Base-by-base conservation (phyloP, 495 filamentous ascomycete genomes). In the Tuber umbilicatum region DNA sequence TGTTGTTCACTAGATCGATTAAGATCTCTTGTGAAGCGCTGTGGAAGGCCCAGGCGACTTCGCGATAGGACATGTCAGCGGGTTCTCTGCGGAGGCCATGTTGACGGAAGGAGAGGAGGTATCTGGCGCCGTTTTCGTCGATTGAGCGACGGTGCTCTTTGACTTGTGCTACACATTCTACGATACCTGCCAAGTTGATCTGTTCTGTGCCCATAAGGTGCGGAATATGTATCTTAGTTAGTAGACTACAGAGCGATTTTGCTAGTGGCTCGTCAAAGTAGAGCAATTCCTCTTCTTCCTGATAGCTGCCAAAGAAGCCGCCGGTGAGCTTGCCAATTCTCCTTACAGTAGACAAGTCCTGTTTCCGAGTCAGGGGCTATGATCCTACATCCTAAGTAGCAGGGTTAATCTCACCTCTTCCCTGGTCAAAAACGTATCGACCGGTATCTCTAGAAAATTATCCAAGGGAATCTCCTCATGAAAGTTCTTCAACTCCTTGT, bases 1-100 rank as follows among this genome's bases (percentile, higher is more conserved):
- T 93, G 27, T 87, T 85, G 12, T 90, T 91, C n/a, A 97, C 91
- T 75, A 97, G 88, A 82, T 97, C 94, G 1, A 93, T 84, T 12
- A 99, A 85, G 64, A 98, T 95, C 82, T 98, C 96, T 83, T 99
- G 95, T 73, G 92, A 97, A 21, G 84, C 87, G 76, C 93, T 97
- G 83, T 97, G 93, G 78, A 91, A 94, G 35, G 94, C 96, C 94
- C 94, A 98, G 69, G 91, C 90, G 74, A 97, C 94, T 80, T 97
- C 94, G 83, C 96, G 87, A 93, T 94, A 99, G 6, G 92, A 91
- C 77, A 97, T 89, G 31, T 89, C 86, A 9, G 89, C 88, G 81
- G 85, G 80, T 87, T 90, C 73, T 14, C 74, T 71, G 42, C 90
- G 87, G 47, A 98, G 85, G 73, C 89, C 90, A 82, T 95, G 90